Evolutionary conservation across 192 early-diverging fungal genomes (phyloP).

Genomic region (Cetraspora pellucida): DNA sequence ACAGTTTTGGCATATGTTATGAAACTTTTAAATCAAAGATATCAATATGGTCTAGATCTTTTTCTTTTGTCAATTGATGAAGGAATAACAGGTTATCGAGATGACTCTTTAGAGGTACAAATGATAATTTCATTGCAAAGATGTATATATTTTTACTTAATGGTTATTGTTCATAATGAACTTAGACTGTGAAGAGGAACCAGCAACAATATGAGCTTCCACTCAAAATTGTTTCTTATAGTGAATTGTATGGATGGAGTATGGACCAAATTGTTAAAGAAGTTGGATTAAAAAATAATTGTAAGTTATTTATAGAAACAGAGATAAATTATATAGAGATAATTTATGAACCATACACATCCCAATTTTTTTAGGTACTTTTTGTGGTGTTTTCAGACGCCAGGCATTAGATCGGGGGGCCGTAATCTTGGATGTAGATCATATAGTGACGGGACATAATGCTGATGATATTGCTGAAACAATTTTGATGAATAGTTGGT

Average conservation of each 20-base stretch:
- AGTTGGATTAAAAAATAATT: constrained; percentile 97
- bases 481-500: constrained; percentile 93
- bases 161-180: not conserved
- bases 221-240: constrained; percentile 91
- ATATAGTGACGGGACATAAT: constrained; percentile 98
- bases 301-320: constrained; percentile 40
- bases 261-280: constrained; percentile 98
- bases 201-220: constrained; percentile 92
- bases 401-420: constrained; percentile 97
- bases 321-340: not conserved
- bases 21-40: constrained; percentile 89
- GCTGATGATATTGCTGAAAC: constrained; percentile 99
- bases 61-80: constrained; percentile 95
- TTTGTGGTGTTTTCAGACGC: constrained; percentile 97
- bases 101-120: constrained; percentile 85
- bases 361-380: constrained; percentile 59
- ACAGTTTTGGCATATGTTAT: constrained; percentile 96
- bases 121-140: not conserved
- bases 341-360: not conserved
- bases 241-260: constrained; percentile 96
- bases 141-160: not conserved
- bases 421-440: constrained; percentile 85
- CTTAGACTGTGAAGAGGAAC: constrained; percentile 90
- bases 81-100: constrained; percentile 96
- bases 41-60: constrained; percentile 89